phyloP scores from a whole-genome alignment of 2,329 filamentous ascomycete species.

The Arthroderma sp. region DNA sequence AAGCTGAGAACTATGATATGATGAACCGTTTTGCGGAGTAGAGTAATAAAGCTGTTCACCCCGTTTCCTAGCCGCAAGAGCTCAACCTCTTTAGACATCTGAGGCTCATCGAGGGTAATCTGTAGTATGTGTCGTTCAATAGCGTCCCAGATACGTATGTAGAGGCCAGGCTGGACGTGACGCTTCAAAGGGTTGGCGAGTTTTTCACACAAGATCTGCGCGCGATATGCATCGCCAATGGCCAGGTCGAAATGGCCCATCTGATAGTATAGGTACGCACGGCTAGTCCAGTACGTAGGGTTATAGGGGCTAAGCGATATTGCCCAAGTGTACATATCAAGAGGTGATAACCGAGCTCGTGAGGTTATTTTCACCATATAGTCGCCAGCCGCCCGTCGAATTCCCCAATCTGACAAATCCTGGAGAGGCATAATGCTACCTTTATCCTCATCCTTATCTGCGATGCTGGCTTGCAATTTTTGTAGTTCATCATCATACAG shows the following conservation, averaged over 20 bases:
- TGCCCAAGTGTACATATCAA: constrained; percentile 29
- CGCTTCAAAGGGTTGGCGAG: constrained; percentile 16
- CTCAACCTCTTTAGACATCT: constrained; percentile 12
- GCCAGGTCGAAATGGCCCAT: constrained; percentile 26
- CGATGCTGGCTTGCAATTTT: not conserved
- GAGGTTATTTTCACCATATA: constrained; percentile 15
- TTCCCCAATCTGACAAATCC: constrained; percentile 22
- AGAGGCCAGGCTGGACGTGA: constrained; percentile 20
- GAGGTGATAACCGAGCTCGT: constrained; percentile 15
- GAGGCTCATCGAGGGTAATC: constrained; percentile 8
- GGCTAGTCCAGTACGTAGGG: constrained; percentile 27
- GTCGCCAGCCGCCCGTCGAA: constrained; percentile 11
- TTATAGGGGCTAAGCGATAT: constrained; percentile 28
- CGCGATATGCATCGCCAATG: constrained; percentile 29
- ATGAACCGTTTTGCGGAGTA: constrained; percentile 20
- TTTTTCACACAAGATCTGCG: constrained; percentile 25
- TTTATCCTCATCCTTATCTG: constrained; percentile 6
- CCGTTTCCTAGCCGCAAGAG: constrained; percentile 19
- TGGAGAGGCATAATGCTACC: constrained; percentile 18
- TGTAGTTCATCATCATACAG: constrained; percentile 17
- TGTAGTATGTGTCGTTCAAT: constrained; percentile 24
- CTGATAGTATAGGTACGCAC: constrained; percentile 27
- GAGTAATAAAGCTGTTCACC: constrained; percentile 22
- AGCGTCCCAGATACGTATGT: constrained; percentile 23
- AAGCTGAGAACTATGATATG: constrained; percentile 25